Evolutionary conservation across 129 eudicot species (phyloP), one percentile per base, ranked within the genome.

Genomic region (Ambrosia artemisiifolia): DNA sequence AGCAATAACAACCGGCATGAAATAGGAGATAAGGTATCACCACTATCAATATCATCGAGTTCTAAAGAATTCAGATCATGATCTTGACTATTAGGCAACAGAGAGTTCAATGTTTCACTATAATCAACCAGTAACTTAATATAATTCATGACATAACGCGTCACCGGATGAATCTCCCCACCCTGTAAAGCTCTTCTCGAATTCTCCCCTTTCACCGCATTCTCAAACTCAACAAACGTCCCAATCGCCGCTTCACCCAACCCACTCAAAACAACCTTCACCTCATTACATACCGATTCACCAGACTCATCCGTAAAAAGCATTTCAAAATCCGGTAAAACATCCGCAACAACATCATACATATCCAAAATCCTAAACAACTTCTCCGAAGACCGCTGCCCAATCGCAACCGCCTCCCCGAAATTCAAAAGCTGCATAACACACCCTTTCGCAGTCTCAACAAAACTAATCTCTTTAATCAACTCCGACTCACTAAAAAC

Each of bases 401-500:
- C 96, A 69, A 92, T 89, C 0, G 91, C 96, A 60, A 92, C 92
- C 0, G 98, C 96, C 74, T 92, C 98, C 8, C 96, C 98, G 33
- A 89, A 92, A 87, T 92, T 89, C 90, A 92, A 82, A 50, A 92
- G 62, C 92, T 92, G 98, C 98, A 92, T 87, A 66, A 92, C 92
- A 19, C 98, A 86, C 51, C 96, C 96, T 76, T 89, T 92, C 0
- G 96, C 80, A 2, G 95, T 83, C 81, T 92, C 98, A 61, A 89
- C 78, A 59, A 89, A 92, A 75, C 98, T 89, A 59, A 92, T 86
- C 36, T 89, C 96, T 63, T 81, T 82, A 61, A 89, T 85, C 76
- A 89, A 24, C 65, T 86, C 87, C 2, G 92, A 88, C 73, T 78
- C 92, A 4, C 76, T 82, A 75, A 88, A 88, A 13, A 91, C 82